These are phyloP conservation scores for Phytophthora ohioensis DNA, from an alignment of 352 stramenopile species.

Conservation along the genomic window DNA sequence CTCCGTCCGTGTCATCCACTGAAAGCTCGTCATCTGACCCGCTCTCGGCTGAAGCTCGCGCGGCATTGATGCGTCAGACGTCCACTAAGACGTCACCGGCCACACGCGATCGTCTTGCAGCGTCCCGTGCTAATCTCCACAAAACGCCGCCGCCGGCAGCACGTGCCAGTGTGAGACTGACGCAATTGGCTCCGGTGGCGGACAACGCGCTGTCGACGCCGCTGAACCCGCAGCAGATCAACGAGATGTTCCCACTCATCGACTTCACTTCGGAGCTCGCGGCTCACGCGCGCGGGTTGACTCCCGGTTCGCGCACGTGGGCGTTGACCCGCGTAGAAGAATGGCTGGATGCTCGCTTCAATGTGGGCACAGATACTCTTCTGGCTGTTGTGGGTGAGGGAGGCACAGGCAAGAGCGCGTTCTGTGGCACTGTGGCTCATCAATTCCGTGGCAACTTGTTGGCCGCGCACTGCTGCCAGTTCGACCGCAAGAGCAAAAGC, in stretches of 20 bases:
- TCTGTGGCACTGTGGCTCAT: conserved; percentile 61
- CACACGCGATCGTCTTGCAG: conserved; percentile 61
- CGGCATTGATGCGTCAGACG: conserved; percentile 54
- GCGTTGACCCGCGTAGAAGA: conserved; percentile 73
- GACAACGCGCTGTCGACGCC: conserved; percentile 76
- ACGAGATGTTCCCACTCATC: conserved; percentile 86
- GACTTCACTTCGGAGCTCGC: conserved; percentile 66
- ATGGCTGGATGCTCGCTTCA: conserved; percentile 81
- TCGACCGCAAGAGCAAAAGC: conserved; percentile 81
- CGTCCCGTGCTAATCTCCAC: conserved; percentile 42
- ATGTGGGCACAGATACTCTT: conserved; percentile 62
- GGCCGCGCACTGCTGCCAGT: conserved; percentile 78
- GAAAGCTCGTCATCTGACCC: conserved; percentile 35
- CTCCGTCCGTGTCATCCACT: conserved; percentile 26
- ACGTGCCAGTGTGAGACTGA: conserved; percentile 51
- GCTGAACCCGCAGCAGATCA: conserved; percentile 72
- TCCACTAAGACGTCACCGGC: conserved; percentile 58
- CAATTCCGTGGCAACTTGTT: conserved; percentile 64
- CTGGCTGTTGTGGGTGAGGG: conserved; percentile 76
- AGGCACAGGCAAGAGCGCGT: conserved; percentile 76
- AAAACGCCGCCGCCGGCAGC: conserved; percentile 23
- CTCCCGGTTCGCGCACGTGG: conserved; percentile 68
- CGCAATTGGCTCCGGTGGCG: conserved; percentile 70
- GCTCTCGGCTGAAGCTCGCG: conserved; percentile 55
- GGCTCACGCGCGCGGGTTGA: conserved; percentile 47